phyloP scores from a whole-genome alignment of 345 rosid genomes.

The Populus davidiana region DNA sequence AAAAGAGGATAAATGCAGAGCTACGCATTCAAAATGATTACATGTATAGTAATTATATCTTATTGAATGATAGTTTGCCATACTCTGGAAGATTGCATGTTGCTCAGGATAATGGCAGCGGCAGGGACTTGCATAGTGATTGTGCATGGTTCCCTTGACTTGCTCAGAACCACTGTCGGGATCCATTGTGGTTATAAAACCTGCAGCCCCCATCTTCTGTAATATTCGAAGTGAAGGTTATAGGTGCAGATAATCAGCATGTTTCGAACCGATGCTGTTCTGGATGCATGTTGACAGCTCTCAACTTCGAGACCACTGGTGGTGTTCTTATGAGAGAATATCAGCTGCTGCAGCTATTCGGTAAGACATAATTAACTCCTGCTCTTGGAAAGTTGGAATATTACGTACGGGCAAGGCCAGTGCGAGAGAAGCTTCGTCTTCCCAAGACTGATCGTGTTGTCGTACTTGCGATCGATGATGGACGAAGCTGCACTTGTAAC shows the following conservation, averaged over 20 bases:
- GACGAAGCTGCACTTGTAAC: constrained; percentile 48
- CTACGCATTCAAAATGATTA: neutral
- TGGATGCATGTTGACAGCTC: constrained; percentile 37
- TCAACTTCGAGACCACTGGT: constrained; percentile 27
- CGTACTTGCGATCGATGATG: constrained; percentile 42
- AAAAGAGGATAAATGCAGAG: neutral
- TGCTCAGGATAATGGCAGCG: constrained; percentile 42
- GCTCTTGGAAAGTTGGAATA: constrained; percentile 31
- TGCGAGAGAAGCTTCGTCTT: constrained; percentile 37
- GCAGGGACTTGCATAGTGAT: constrained; percentile 39
- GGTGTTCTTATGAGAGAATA: constrained; percentile 31
- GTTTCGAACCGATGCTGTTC: constrained; percentile 23
- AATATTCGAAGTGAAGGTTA: constrained; percentile 35
- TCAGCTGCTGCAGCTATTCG: constrained; percentile 45
- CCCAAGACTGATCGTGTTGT: constrained; percentile 30
- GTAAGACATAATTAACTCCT: constrained; percentile 20
- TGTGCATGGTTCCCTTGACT: constrained; percentile 29
- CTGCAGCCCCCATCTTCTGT: constrained; percentile 43
- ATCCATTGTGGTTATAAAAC: constrained; percentile 46
- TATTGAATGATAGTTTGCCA: neutral
- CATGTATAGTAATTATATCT: neutral
- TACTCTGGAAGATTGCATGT: constrained; percentile 42
- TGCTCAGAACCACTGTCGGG: constrained; percentile 35
- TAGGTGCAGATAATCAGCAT: constrained; percentile 46
- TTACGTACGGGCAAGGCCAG: constrained; percentile 42